Percentiles rank a stretch among this genome's conserved stretches.
These are phyloP conservation scores for Pisolithus tinctorius DNA, from an alignment of 768 basidiomycete genomes.

Conservation along the genomic window DNA sequence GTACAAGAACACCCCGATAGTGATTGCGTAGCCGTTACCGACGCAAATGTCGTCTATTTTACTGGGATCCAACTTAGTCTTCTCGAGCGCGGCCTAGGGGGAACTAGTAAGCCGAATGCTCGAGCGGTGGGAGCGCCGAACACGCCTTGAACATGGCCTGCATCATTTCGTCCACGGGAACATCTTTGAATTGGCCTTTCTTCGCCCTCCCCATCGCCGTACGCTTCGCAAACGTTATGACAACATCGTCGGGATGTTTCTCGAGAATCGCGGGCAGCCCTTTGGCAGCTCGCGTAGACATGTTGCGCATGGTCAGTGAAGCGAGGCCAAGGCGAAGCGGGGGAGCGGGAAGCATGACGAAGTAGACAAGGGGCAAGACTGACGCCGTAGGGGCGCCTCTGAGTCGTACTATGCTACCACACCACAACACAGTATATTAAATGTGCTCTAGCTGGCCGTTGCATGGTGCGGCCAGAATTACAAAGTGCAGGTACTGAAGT, in stretches of 20 bases:
- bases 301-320: slow-evolving; percentile 14
- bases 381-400: too few relatives aligned
- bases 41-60: slow-evolving; percentile 82
- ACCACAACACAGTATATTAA: too few relatives aligned
- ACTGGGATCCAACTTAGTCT: slow-evolving; percentile 60
- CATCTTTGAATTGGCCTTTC: slow-evolving; percentile 91
- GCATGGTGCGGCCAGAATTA: too few relatives aligned
- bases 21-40: slow-evolving; percentile 36
- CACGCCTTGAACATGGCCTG: slow-evolving; percentile 72
- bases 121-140: not conserved
- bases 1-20: not conserved
- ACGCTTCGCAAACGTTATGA: slow-evolving; percentile 83
- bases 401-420: too few relatives aligned
- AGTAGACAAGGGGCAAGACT: too few relatives aligned
- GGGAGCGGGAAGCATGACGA: slow-evolving; percentile 12
- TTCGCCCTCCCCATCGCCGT: slow-evolving; percentile 84
- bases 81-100: slow-evolving; percentile 55
- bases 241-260: slow-evolving; percentile 78
- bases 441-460: too few relatives aligned
- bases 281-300: slow-evolving; percentile 28
- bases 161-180: slow-evolving; percentile 81
- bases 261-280: slow-evolving; percentile 52
- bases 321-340: slow-evolving; percentile 6
- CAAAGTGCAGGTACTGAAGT: not conserved
- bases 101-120: not conserved